Evolutionary conservation across 2,329 filamentous ascomycete species (phyloP).

Genomic region (Cytospora schulzeri): DNA sequence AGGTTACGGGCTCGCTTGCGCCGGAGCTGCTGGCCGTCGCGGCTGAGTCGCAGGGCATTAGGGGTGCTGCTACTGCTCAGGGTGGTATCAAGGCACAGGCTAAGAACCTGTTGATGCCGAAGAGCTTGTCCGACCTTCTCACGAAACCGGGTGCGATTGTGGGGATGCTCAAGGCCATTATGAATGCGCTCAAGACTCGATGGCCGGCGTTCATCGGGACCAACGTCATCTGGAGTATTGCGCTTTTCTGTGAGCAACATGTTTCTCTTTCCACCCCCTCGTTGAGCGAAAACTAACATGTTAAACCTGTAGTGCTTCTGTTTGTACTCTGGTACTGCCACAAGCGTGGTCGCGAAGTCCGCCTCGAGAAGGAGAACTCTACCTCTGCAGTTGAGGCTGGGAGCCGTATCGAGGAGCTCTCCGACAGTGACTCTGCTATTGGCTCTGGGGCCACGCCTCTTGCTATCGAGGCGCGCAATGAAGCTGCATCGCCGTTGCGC

Average conservation of each 20-base stretch:
- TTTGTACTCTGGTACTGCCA: constrained; percentile 98
- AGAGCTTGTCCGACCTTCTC: constrained; percentile 75
- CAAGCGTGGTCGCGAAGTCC: constrained; percentile 85
- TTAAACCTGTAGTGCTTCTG: constrained; percentile 66
- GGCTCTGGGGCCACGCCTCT: constrained; percentile 2
- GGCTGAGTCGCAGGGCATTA: constrained; percentile 71
- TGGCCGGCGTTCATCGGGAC: constrained; percentile 92
- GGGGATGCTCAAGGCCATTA: constrained; percentile 83
- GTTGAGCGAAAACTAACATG: background rate
- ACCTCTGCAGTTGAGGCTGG: constrained; percentile 30
- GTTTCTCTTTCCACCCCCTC: background rate
- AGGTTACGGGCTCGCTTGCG: constrained; percentile 73
- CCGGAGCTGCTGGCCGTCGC: constrained; percentile 83
- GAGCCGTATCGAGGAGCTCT: constrained; percentile 51
- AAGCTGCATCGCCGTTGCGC: constrained; percentile 10
- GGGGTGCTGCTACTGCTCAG: constrained; percentile 51
- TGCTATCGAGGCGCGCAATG: constrained; percentile 20
- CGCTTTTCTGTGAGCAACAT: constrained; percentile 74
- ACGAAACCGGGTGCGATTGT: constrained; percentile 86
- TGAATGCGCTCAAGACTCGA: constrained; percentile 81
- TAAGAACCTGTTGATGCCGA: constrained; percentile 69
- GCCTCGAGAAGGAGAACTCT: constrained; percentile 63
- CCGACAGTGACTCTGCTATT: constrained; percentile 37
- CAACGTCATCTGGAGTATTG: constrained; percentile 88
- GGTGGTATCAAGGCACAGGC: constrained; percentile 52